Percentiles rank a stretch among this genome's conserved stretches.
Evolutionary conservation across 2,329 filamentous ascomycete genomes (phyloP).

Genomic region (Cladosporium cucumerinum): DNA sequence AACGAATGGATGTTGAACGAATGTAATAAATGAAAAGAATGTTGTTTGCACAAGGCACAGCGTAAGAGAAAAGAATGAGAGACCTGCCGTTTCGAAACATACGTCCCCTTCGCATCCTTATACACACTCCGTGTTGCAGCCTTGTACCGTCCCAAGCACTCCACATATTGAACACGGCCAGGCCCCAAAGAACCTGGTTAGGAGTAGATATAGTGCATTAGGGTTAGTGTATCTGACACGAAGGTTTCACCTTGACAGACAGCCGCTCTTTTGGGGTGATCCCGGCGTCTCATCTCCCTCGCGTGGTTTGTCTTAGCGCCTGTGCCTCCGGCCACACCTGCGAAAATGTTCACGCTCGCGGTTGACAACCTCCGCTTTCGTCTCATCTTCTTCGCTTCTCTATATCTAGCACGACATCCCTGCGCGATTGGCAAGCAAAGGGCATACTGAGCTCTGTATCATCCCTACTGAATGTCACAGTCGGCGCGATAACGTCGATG

Average conservation of each 20-base stretch:
- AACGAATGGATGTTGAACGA: slow-evolving; percentile 13
- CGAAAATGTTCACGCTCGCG: not conserved
- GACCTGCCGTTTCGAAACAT: not conserved
- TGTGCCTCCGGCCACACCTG: too few relatives aligned
- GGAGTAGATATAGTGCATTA: not conserved
- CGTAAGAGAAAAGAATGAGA: not conserved
- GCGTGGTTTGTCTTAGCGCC: not conserved
- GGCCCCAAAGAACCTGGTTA: not conserved
- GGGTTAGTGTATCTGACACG: not conserved
- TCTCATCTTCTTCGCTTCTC: not conserved
- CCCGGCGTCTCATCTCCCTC: slow-evolving; percentile 3
- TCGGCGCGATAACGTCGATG: not conserved
- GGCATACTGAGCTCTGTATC: not conserved
- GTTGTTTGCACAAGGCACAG: not conserved
- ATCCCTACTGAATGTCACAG: not conserved
- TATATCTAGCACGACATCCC: not conserved
- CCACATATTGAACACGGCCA: not conserved
- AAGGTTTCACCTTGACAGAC: not conserved
- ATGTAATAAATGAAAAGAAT: not conserved
- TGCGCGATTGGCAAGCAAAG: not conserved
- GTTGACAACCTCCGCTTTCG: not conserved
- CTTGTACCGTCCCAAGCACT: not conserved
- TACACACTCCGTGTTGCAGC: not conserved
- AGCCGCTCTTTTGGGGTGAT: not conserved
- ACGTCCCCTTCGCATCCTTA: not conserved